Percentiles rank a stretch among this genome's conserved stretches.
phyloP scores from a whole-genome alignment of 2,329 filamentous ascomycete genomes.

The Colletotrichum sp. region DNA sequence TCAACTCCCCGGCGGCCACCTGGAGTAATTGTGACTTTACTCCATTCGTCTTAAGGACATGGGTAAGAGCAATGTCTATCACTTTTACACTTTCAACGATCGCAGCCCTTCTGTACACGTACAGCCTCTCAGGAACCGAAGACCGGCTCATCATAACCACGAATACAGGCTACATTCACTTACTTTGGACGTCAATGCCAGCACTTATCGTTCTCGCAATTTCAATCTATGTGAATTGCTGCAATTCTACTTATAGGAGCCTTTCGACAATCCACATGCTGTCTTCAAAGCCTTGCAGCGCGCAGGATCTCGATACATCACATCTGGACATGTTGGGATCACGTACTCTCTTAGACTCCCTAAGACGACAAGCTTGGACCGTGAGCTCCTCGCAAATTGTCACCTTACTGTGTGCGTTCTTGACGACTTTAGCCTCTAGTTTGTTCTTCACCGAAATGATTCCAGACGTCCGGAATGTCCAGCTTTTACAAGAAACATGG shows the following conservation, averaged over 20 bases:
- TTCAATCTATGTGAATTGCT: neutral
- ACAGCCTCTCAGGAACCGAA: neutral
- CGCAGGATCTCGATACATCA: neutral
- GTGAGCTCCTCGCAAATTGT: too few species aligned
- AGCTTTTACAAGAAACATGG: too few species aligned
- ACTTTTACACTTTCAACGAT: accelerated
- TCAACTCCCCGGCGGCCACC: too few species aligned
- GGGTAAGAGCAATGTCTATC: neutral
- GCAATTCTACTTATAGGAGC: neutral
- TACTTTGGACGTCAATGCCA: neutral
- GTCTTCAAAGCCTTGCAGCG: neutral
- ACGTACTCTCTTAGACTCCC: neutral
- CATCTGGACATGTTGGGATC: neutral
- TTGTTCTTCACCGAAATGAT: too few species aligned
- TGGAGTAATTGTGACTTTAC: too few species aligned
- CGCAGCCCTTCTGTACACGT: neutral
- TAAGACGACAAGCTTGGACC: neutral
- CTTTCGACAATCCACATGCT: neutral
- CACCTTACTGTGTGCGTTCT: neutral
- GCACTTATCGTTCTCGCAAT: neutral
- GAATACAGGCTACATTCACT: neutral
- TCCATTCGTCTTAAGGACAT: neutral
- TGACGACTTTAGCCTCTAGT: too few species aligned
- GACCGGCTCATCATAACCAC: neutral
- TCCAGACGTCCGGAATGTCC: too few species aligned